Conservation (phyloP, 306 rosid species). For the Lotus japonicus region DNA sequence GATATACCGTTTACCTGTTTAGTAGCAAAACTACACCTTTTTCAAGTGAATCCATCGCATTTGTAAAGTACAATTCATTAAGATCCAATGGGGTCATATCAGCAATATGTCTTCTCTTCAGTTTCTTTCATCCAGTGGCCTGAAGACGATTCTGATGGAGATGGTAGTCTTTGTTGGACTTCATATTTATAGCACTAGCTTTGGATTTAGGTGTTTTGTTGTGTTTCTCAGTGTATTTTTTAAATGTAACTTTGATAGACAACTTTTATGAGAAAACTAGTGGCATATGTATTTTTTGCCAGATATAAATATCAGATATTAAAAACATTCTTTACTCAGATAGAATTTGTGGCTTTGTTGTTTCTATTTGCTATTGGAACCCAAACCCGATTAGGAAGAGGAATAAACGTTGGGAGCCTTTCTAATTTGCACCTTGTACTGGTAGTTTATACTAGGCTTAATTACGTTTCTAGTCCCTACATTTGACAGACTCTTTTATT, state of each 20-base stretch:
- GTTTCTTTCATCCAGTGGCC: too few species aligned
- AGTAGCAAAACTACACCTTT: constrained; percentile 1
- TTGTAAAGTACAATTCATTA: neutral
- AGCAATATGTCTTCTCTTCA: neutral
- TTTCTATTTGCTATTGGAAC: neutral
- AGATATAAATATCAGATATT: neutral
- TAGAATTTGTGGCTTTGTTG: neutral
- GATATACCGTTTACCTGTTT: constrained; percentile 4
- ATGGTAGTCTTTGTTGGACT: constrained; percentile 2
- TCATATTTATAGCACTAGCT: constrained; percentile 1
- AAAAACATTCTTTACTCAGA: neutral
- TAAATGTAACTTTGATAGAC: neutral
- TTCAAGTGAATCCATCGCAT: neutral
- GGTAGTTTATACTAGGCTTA: too few species aligned
- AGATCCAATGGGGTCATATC: neutral
- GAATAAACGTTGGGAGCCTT: neutral
- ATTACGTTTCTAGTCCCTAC: too few species aligned
- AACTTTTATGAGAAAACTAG: neutral
- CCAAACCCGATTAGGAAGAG: neutral
- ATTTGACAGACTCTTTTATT: too few species aligned
- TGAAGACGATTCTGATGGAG: neutral
- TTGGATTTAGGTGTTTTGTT: neutral
- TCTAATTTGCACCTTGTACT: neutral
- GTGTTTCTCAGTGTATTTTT: constrained; percentile 1
- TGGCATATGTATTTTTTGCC: neutral